These are phyloP conservation scores for Lasiodiplodia gonubiensis DNA, from an alignment of 2,329 filamentous ascomycete species.

Conservation along the genomic window DNA sequence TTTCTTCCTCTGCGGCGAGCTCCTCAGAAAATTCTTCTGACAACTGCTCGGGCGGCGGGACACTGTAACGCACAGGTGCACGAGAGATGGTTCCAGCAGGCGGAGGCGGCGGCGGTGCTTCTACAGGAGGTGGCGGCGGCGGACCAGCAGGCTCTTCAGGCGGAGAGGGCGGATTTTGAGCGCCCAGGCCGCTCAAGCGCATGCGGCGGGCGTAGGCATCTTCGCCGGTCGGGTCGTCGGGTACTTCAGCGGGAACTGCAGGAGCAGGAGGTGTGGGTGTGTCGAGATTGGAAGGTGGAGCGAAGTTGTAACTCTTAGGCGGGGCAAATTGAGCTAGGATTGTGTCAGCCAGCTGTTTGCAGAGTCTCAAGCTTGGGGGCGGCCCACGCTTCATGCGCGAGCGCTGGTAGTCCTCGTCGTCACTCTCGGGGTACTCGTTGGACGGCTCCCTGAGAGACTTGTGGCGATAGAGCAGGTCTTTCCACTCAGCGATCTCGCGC, in stretches of 20 bases:
- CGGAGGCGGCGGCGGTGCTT: conserved; percentile 35
- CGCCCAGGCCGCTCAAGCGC: conserved; percentile 55
- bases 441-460: conserved; percentile 9
- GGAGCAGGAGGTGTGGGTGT: conserved; percentile 37
- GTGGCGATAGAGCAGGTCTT: conserved; percentile 65
- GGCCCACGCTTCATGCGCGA: conserved; percentile 54
- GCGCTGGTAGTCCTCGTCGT: conserved; percentile 51
- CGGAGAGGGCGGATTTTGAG: conserved; percentile 39
- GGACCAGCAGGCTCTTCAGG: conserved; percentile 28
- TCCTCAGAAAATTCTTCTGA: conserved; percentile 52
- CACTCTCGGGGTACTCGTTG: conserved; percentile 47
- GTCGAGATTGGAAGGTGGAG: conserved; percentile 54
- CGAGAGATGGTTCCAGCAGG: conserved; percentile 69
- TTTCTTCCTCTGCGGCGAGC: conserved; percentile 39
- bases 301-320: conserved; percentile 54
- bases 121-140: conserved; percentile 22
- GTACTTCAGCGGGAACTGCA: conserved; percentile 31
- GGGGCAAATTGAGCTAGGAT: conserved; percentile 56
- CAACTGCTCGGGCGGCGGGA: conserved; percentile 51
- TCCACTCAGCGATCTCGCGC: conserved; percentile 83
- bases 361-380: not conserved
- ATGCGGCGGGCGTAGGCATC: conserved; percentile 71
- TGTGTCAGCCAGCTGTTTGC: not conserved
- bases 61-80: conserved; percentile 75
- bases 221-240: conserved; percentile 68